phyloP scores from a whole-genome alignment of 495 filamentous ascomycete species.

The Lepraria neglecta region DNA sequence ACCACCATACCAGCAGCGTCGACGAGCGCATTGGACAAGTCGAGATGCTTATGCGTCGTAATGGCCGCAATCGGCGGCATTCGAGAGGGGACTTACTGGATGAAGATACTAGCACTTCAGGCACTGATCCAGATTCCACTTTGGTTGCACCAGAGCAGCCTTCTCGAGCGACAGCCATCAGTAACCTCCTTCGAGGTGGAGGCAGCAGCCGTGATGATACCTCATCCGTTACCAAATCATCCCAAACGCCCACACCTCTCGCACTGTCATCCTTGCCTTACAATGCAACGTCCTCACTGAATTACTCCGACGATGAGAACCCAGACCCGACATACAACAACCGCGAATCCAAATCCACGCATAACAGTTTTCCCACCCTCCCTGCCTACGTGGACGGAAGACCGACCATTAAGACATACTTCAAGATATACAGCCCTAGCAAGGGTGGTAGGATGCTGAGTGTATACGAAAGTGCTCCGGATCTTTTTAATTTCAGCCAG shows the following conservation, averaged over 20 bases:
- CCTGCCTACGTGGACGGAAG: slow-evolving; percentile 49
- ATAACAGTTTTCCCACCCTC: slow-evolving; percentile 37
- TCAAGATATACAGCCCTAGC: slow-evolving; percentile 55
- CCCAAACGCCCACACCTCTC: slow-evolving; percentile 25
- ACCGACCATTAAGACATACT: slow-evolving; percentile 56
- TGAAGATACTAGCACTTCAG: slow-evolving; percentile 39
- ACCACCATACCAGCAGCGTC: slow-evolving; percentile 34
- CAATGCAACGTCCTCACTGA: slow-evolving; percentile 13
- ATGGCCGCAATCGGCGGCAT: slow-evolving; percentile 32
- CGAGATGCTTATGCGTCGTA: slow-evolving; percentile 42
- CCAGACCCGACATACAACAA: slow-evolving; percentile 22
- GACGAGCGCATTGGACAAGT: slow-evolving; percentile 46
- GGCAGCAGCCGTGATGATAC: slow-evolving; percentile 21
- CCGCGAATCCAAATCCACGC: slow-evolving; percentile 21
- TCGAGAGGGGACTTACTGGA: slow-evolving; percentile 26
- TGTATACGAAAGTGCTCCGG: slow-evolving; percentile 53
- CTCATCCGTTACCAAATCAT: slow-evolving; percentile 26
- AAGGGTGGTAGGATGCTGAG: slow-evolving; percentile 52
- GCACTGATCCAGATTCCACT: slow-evolving; percentile 36
- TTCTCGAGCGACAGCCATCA: slow-evolving; percentile 25
- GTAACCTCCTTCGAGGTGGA: slow-evolving; percentile 27
- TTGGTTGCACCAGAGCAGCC: slow-evolving; percentile 23
- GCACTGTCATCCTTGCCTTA: slow-evolving; percentile 18
- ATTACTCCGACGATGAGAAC: slow-evolving; percentile 27
- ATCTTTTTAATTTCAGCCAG: slow-evolving; percentile 57